Conservation (phyloP, 176 grass and related monocot species). For the Ampelocalamus luodianensis region DNA sequence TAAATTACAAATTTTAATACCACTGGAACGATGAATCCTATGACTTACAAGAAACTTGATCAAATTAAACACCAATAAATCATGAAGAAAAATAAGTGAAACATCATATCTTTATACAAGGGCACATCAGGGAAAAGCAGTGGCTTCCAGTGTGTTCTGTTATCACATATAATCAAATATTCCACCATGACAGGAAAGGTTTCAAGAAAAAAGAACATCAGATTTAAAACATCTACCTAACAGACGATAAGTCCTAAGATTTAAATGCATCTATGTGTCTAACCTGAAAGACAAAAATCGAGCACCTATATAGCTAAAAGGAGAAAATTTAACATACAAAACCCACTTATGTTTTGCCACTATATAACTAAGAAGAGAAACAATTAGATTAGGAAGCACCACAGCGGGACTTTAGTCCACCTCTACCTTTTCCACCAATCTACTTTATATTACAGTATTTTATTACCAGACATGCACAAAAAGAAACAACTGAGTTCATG, state of each 20-base stretch:
- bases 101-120: slow-evolving; percentile 1
- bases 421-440: background rate
- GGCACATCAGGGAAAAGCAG: slow-evolving; percentile 1
- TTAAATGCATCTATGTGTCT: background rate
- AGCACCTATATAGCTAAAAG: slow-evolving; percentile 15
- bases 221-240: background rate
- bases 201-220: slow-evolving; percentile 1
- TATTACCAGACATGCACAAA: slow-evolving; percentile 13
- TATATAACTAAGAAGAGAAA: background rate
- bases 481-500: background rate
- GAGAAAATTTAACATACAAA: background rate
- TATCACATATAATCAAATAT: slow-evolving; percentile 1
- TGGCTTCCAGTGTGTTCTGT: background rate
- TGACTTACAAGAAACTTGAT: slow-evolving; percentile 1
- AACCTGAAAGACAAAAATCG: background rate
- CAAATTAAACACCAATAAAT: slow-evolving; percentile 8
- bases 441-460: slow-evolving; percentile 3
- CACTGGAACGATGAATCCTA: background rate
- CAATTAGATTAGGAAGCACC: background rate
- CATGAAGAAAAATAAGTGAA: slow-evolving; percentile 22
- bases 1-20: background rate
- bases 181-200: slow-evolving; percentile 1
- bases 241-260: slow-evolving; percentile 13
- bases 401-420: background rate
- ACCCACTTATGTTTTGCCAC: background rate